phyloP scores from a whole-genome alignment of 2,329 filamentous ascomycete genomes.

The Penicillium capsulatum region DNA sequence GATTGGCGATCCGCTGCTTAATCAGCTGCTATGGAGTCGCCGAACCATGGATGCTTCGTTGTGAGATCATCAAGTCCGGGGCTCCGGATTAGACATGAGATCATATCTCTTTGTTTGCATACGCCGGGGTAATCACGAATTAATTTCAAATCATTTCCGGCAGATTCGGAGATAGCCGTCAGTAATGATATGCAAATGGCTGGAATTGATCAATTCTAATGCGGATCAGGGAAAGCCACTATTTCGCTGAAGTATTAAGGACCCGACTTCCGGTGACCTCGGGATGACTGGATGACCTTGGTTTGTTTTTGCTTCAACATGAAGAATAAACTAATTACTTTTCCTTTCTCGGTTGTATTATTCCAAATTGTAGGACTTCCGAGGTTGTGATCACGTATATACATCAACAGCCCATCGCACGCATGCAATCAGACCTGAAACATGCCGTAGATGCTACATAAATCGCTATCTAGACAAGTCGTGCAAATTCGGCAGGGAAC shows the following conservation, averaged over 20 bases:
- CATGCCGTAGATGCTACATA: neutral
- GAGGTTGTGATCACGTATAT: neutral
- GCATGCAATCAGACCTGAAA: neutral
- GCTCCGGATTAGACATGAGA: constrained; percentile 13
- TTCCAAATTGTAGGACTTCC: neutral
- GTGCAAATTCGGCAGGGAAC: neutral
- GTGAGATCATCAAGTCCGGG: constrained; percentile 6
- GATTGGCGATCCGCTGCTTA: no score
- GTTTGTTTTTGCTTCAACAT: no score
- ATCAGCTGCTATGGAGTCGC: neutral
- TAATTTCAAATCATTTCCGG: no score
- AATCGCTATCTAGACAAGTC: neutral
- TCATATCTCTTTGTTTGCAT: constrained; percentile 5
- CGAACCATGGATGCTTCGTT: constrained; percentile 11
- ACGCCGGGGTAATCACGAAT: no score
- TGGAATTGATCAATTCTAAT: neutral
- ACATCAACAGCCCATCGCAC: neutral
- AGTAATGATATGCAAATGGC: neutral
- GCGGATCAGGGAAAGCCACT: no score
- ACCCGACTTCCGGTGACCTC: no score
- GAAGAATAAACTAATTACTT: no score
- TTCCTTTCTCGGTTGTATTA: neutral
- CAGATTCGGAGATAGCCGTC: no score
- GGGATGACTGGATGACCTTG: no score
- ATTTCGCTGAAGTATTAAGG: no score